Evolutionary conservation across 2,329 filamentous ascomycete genomes (phyloP).

Genomic region (Westerdykella aurantiaca): DNA sequence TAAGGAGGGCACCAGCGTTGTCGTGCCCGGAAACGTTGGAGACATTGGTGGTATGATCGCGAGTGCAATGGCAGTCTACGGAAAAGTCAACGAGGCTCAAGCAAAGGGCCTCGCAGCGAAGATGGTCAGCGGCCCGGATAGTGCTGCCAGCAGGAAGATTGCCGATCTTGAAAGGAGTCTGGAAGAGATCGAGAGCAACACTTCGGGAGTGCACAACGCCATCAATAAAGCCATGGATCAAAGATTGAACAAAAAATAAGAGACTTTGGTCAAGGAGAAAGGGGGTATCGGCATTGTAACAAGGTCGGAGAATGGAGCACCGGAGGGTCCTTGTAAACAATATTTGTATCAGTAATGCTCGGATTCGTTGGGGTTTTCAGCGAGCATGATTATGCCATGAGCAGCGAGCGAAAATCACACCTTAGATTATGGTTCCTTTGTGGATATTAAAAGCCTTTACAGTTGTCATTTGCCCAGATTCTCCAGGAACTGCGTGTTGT

Average conservation of each 20-base stretch:
- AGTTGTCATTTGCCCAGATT: too few relatives aligned
- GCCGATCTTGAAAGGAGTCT: slow-evolving; percentile 27
- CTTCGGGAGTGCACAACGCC: slow-evolving; percentile 23
- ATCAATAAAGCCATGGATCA: slow-evolving; percentile 34
- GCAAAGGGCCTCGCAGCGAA: slow-evolving; percentile 59
- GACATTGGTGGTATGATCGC: slow-evolving; percentile 97
- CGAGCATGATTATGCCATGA: too few relatives aligned
- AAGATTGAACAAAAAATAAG: slow-evolving; percentile 27
- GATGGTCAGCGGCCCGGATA: slow-evolving; percentile 15
- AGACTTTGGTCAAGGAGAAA: neutral
- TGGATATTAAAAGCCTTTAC: too few relatives aligned
- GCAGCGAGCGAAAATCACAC: too few relatives aligned
- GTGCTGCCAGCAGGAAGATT: slow-evolving; percentile 25
- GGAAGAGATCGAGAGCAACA: slow-evolving; percentile 17
- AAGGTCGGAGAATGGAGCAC: too few relatives aligned
- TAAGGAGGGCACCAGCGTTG: slow-evolving; percentile 90
- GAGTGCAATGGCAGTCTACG: slow-evolving; percentile 89
- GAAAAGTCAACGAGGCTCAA: slow-evolving; percentile 81
- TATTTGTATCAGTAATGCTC: too few relatives aligned
- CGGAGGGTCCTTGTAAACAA: too few relatives aligned
- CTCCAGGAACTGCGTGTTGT: too few relatives aligned
- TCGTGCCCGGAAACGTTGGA: slow-evolving; percentile 94
- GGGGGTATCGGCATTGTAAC: too few relatives aligned
- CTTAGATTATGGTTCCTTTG: too few relatives aligned
- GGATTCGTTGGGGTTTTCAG: too few relatives aligned